phyloP scores from a whole-genome alignment of 176 grass and related monocot species.

The Oropetium thomaeum region DNA sequence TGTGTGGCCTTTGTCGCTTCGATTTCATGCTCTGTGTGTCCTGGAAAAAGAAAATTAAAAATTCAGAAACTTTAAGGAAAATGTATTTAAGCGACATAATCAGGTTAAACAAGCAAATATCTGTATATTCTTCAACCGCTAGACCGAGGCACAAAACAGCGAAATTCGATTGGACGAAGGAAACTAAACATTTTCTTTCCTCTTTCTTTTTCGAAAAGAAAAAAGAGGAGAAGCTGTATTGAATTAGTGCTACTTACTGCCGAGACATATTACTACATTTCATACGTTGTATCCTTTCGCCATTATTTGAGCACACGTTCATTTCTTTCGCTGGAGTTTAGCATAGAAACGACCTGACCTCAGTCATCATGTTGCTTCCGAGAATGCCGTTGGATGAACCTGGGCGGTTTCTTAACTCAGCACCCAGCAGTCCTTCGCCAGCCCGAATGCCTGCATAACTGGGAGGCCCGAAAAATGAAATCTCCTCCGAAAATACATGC shows the following conservation, averaged over 20 bases:
- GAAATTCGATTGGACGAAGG: not conserved
- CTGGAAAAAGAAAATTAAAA: not conserved
- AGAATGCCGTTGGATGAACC: not conserved
- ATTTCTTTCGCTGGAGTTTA: not conserved
- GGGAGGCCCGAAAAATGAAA: not conserved
- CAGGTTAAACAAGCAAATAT: no score
- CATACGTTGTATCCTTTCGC: not conserved
- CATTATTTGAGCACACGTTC: no score
- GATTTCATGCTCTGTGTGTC: not conserved
- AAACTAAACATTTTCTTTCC: not conserved
- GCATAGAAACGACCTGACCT: not conserved
- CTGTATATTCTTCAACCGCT: no score
- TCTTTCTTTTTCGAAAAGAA: no score
- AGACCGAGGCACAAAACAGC: no score
- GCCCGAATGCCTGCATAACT: not conserved
- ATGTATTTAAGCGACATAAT: not conserved
- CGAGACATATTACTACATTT: no score
- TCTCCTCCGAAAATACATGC: not conserved
- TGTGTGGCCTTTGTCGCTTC: slow-evolving; percentile 16
- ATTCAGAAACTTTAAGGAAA: not conserved
- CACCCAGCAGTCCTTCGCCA: not conserved
- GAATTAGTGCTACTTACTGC: no score
- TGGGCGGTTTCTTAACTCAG: slow-evolving; percentile 1
- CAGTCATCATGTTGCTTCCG: not conserved
- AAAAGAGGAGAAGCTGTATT: not conserved